Conservation (phyloP, 106 monocot genomes). For the Dactylorhiza incarnata region DNA sequence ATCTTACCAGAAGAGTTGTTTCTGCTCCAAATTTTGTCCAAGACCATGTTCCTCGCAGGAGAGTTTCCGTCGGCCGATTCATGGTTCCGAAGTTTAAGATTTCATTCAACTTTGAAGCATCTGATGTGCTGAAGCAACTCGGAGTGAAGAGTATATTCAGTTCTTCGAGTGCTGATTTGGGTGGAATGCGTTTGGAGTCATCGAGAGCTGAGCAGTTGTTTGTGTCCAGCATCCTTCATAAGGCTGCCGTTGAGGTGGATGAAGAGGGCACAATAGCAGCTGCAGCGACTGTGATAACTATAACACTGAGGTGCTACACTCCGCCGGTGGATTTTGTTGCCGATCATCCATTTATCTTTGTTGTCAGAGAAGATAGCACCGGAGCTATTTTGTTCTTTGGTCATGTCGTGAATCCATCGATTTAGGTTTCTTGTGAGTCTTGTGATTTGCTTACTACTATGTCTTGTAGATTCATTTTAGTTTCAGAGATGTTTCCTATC, state of each 20-base stretch:
- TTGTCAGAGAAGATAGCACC: too few species aligned
- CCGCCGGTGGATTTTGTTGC: slow-evolving; percentile 13
- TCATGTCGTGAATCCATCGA: slow-evolving; percentile 6
- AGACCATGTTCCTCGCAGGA: neutral
- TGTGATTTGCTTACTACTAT: too few species aligned
- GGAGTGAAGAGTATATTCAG: too few species aligned
- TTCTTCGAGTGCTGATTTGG: too few species aligned
- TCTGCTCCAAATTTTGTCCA: slow-evolving; percentile 9
- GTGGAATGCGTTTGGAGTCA: too few species aligned
- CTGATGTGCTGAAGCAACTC: too few species aligned
- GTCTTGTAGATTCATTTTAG: too few species aligned
- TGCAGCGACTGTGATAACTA: slow-evolving; percentile 13
- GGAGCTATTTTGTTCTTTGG: slow-evolving; percentile 10
- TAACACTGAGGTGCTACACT: neutral
- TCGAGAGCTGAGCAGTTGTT: neutral
- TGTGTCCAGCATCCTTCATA: slow-evolving; percentile 20
- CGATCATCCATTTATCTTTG: too few species aligned
- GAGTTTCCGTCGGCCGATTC: slow-evolving; percentile 7
- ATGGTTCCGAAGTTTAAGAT: slow-evolving; percentile 28
- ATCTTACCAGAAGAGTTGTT: neutral
- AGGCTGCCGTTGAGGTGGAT: slow-evolving; percentile 16
- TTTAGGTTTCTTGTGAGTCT: too few species aligned
- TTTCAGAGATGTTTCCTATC: too few species aligned
- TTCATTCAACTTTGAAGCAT: too few species aligned
- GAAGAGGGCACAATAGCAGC: slow-evolving; percentile 25